Base-by-base conservation (phyloP, 2,329 filamentous ascomycete genomes). In the Colletotrichum higginsianum region DNA sequence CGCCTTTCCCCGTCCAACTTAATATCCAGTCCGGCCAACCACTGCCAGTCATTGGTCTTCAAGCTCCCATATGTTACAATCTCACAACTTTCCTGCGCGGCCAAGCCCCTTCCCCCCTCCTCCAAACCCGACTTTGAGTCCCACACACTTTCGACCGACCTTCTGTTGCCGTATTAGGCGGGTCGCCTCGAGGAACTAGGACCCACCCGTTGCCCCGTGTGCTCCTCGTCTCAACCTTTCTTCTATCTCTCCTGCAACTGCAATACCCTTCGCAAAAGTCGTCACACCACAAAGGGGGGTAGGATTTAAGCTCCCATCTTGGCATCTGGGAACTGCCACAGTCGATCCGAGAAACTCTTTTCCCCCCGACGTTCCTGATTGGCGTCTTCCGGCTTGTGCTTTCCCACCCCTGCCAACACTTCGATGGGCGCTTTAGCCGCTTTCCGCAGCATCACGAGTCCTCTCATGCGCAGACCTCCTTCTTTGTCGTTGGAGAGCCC, bases 261-360 rank as follows among this genome's bases (percentile, higher is more conserved):
- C 64, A 60, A 68, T 44, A 49, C 47, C 16, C 26, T 30, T 68
- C 58, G 68, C 58, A 58, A 57, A 53, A 68, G 13, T 68, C 63
- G 65, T 55, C 58, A 57, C 65, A 49, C 52, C 53, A 30, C 30
- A 30, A 30, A 30, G 7, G 52, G 40, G 61, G 58, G 4, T 44
- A 40, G 38, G 21, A 63, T 57, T 50, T 67, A 67, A 71, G 68
- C 64, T 71, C 52, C 65, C 64, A 62, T 68, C 65, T 68, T 68
- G 68, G 68, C 68, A 71, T 71, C 68, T 53, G 58, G 58, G 67
- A 62, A 53, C 57, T 30, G 47, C 64, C 46, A 30, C 57, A 30
- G 26, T 52, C 44, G 57, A 61, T 68, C 68, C 55, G 65, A 68
- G 65, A 64, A 46, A 52, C 46, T 42, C 47, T 46, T 1, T 2